Evolutionary conservation across 2,329 filamentous ascomycete genomes (phyloP).

Genomic region (Reticulascus tulasneorum): DNA sequence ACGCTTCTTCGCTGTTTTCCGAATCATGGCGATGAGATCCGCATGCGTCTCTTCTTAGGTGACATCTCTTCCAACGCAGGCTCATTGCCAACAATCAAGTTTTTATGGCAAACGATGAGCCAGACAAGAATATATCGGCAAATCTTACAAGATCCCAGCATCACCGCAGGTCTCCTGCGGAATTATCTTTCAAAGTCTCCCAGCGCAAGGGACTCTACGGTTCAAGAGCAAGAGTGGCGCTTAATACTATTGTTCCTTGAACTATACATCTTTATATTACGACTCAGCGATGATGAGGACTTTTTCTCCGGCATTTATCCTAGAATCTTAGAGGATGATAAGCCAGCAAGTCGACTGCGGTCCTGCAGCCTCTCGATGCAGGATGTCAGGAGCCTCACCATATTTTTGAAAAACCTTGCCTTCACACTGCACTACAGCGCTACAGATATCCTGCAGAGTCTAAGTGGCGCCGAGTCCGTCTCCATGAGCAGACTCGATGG

Average conservation of each 20-base stretch:
- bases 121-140: constrained; percentile 29
- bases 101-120: constrained; percentile 70
- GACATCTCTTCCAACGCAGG: constrained; percentile 46
- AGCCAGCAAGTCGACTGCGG: constrained; percentile 42
- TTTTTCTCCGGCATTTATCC: constrained; percentile 66
- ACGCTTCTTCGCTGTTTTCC: constrained; percentile 85
- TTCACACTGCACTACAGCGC: constrained; percentile 87
- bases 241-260: constrained; percentile 88
- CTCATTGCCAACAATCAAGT: constrained; percentile 66
- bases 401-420: constrained; percentile 85
- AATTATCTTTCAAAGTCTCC: constrained; percentile 17
- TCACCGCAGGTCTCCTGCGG: constrained; percentile 21
- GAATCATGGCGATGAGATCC: constrained; percentile 75
- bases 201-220: constrained; percentile 18
- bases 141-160: constrained; percentile 10
- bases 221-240: constrained; percentile 71
- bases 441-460: constrained; percentile 48
- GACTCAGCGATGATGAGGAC: constrained; percentile 94
- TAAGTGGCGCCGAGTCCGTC: constrained; percentile 4
- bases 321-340: constrained; percentile 27
- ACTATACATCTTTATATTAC: constrained; percentile 86
- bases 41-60: constrained; percentile 88
- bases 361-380: constrained; percentile 64
- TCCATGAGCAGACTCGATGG: constrained; percentile 9
- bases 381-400: constrained; percentile 70